phyloP scores from a whole-genome alignment of 768 basidiomycete genomes.

The Kwoniella newhampshirensis region DNA sequence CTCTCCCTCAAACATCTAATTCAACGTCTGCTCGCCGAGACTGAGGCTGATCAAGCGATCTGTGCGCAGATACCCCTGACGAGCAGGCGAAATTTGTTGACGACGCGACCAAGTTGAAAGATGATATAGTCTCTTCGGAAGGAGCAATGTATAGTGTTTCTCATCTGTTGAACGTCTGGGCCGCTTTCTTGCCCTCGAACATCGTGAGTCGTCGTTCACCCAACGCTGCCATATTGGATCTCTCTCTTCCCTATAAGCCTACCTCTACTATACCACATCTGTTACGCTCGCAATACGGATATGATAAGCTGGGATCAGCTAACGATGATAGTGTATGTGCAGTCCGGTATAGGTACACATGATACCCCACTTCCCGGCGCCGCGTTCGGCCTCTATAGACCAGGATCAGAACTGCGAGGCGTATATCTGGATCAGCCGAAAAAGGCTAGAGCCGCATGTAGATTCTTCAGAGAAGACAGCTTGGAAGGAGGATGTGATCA shows the following conservation, averaged over 20 bases:
- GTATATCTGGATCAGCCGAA: constrained; percentile 41
- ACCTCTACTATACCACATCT: too few relatives aligned
- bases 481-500: constrained; percentile 48
- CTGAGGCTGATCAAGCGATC: too few relatives aligned
- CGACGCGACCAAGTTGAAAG: constrained; percentile 40
- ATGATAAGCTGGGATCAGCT: neutral
- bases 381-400: constrained; percentile 50
- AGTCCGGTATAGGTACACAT: constrained; percentile 50
- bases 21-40: too few relatives aligned
- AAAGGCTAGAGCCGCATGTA: constrained; percentile 44
- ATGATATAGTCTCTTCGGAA: constrained; percentile 39
- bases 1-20: too few relatives aligned
- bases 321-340: neutral
- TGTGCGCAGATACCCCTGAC: constrained; percentile 37
- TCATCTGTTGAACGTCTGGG: constrained; percentile 48
- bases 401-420: constrained; percentile 47
- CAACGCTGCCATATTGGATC: neutral
- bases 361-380: constrained; percentile 16
- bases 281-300: too few relatives aligned
- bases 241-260: too few relatives aligned
- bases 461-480: constrained; percentile 27
- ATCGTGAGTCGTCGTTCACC: constrained; percentile 23
- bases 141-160: constrained; percentile 45
- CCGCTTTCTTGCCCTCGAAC: constrained; percentile 45
- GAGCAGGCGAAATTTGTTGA: constrained; percentile 42